phyloP scores from a whole-genome alignment of 192 early-diverging fungal genomes.

The Dissophora globulifera region DNA sequence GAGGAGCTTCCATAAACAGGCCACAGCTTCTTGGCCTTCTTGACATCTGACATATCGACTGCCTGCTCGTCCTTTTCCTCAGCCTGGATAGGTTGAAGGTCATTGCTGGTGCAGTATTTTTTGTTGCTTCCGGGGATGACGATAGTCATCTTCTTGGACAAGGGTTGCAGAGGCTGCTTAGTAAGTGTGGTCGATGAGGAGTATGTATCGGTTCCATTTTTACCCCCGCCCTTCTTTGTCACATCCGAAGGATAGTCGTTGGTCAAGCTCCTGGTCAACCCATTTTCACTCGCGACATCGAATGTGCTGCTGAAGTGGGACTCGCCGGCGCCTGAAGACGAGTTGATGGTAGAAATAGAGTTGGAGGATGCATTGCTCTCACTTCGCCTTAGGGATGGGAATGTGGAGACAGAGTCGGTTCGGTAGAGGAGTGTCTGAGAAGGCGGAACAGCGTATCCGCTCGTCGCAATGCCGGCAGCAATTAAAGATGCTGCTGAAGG shows the following conservation, averaged over 20 bases:
- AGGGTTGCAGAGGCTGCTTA: no score
- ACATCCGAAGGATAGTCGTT: neutral
- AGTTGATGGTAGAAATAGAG: slow-evolving; percentile 13
- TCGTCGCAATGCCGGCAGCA: neutral
- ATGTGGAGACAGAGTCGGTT: neutral
- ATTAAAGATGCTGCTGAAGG: neutral
- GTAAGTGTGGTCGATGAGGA: no score
- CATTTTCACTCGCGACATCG: neutral
- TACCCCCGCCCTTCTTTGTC: neutral
- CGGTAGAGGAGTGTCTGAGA: neutral
- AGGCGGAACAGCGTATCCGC: neutral
- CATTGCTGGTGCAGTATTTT: neutral
- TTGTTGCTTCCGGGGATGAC: neutral
- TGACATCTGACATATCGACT: neutral
- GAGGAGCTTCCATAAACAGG: neutral
- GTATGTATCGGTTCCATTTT: no score
- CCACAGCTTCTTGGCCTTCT: slow-evolving; percentile 14
- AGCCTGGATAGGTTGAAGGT: neutral
- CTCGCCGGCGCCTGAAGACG: neutral
- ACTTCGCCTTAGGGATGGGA: neutral
- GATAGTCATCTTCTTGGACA: neutral
- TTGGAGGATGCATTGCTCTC: slow-evolving; percentile 13
- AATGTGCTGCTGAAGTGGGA: no score
- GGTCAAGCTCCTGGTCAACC: neutral
- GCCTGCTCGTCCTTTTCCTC: neutral